Percentiles rank a stretch among this genome's conserved stretches.
phyloP scores from a whole-genome alignment of 2,329 filamentous ascomycete genomes.

The Phialophora chinensis region DNA sequence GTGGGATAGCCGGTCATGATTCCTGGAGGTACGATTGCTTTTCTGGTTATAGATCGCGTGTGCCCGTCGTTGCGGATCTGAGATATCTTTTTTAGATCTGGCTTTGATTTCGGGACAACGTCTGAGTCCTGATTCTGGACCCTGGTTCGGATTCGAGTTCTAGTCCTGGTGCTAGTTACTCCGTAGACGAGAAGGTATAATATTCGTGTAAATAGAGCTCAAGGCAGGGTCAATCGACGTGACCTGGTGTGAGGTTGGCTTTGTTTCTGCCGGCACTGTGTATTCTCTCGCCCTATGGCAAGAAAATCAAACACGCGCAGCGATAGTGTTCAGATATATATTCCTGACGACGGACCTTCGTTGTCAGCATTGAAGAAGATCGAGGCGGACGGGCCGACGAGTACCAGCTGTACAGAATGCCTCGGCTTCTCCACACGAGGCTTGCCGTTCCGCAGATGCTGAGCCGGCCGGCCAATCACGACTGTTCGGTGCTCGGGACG shows the following conservation, averaged over 20 bases:
- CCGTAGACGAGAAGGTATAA: neutral
- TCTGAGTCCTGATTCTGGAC: neutral
- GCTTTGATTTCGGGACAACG: neutral
- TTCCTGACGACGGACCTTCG: neutral
- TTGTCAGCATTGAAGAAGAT: neutral
- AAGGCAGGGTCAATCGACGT: neutral
- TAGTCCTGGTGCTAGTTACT: neutral
- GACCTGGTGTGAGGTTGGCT: neutral
- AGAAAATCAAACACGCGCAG: neutral
- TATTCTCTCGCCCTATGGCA: neutral
- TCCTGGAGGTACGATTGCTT: neutral
- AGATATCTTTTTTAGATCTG: neutral
- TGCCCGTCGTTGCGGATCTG: neutral
- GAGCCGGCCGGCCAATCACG: neutral
- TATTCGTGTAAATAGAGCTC: neutral
- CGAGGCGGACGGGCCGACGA: neutral
- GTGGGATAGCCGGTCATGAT: conserved; percentile 14
- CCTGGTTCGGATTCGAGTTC: too few species aligned
- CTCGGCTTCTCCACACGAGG: conserved; percentile 7
- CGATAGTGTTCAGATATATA: neutral
- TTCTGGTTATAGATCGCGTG: neutral
- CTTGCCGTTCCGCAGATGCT: neutral
- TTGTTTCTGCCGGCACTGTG: neutral
- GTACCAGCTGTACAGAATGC: neutral
- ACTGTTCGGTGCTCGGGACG: neutral